Evolutionary conservation across 495 filamentous ascomycete genomes (phyloP).

Genomic region (Thozetella sp.): DNA sequence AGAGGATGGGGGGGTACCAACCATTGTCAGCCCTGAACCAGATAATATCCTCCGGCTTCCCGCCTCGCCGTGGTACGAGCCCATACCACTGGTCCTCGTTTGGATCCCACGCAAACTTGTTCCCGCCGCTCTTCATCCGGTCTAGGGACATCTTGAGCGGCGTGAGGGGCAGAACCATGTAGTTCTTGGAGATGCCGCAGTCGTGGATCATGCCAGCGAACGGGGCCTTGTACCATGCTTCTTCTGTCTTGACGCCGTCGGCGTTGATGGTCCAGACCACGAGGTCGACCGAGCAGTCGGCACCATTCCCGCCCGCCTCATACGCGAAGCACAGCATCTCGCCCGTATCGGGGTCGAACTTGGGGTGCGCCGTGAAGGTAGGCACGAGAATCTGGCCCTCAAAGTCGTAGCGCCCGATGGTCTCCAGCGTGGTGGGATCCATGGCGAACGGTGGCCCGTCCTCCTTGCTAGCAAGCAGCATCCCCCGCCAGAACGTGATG

Average conservation of each 20-base stretch:
- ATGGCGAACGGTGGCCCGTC: slow-evolving; percentile 57
- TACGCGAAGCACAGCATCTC: slow-evolving; percentile 62
- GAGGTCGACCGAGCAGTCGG: slow-evolving; percentile 47
- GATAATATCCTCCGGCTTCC: slow-evolving; percentile 46
- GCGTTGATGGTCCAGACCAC: slow-evolving; percentile 44
- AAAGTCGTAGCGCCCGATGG: slow-evolving; percentile 54
- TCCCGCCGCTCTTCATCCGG: slow-evolving; percentile 52
- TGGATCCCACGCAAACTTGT: slow-evolving; percentile 59
- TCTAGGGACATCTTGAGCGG: slow-evolving; percentile 53
- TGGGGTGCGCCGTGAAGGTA: slow-evolving; percentile 65
- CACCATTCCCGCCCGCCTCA: slow-evolving; percentile 46
- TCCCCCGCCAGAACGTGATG: slow-evolving; percentile 51
- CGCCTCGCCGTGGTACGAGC: slow-evolving; percentile 48
- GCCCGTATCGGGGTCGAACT: slow-evolving; percentile 57
- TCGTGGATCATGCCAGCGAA: slow-evolving; percentile 62
- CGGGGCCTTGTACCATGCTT: slow-evolving; percentile 50
- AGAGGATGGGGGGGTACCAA: slow-evolving; percentile 18
- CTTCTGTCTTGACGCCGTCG: slow-evolving; percentile 42
- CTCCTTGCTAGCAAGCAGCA: slow-evolving; percentile 57
- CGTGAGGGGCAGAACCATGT: slow-evolving; percentile 51
- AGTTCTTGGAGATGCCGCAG: slow-evolving; percentile 52
- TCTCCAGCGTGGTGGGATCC: slow-evolving; percentile 58
- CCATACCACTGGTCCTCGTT: slow-evolving; percentile 53
- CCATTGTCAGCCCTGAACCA: slow-evolving; percentile 51
- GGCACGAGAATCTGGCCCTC: slow-evolving; percentile 54